phyloP scores from a whole-genome alignment of 2,329 filamentous ascomycete species.

The Tolypocladium amazonense region DNA sequence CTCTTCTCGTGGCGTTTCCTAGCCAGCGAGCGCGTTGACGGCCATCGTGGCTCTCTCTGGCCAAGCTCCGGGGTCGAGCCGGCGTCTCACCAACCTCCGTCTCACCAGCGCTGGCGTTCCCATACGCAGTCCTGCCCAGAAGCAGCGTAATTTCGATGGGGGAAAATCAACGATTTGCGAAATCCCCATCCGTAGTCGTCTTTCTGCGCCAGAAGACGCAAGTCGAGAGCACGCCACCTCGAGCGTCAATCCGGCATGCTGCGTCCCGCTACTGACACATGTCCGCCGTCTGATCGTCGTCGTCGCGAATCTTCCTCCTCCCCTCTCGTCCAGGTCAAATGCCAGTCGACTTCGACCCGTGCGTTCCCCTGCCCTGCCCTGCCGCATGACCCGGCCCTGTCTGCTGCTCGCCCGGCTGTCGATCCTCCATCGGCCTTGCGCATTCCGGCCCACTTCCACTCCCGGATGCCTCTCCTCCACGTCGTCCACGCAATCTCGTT shows the following conservation, averaged over 20 bases:
- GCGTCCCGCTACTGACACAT: neutral
- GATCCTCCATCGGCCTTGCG: neutral
- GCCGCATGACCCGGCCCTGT: neutral
- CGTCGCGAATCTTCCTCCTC: neutral
- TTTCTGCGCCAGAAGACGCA: neutral
- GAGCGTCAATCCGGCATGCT: neutral
- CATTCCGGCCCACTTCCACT: neutral
- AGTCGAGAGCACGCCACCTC: no score
- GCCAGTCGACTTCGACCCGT: neutral
- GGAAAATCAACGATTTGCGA: no score
- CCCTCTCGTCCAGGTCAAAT: neutral
- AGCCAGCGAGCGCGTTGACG: neutral
- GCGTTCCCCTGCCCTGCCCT: neutral
- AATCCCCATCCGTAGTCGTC: neutral
- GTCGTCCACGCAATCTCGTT: neutral
- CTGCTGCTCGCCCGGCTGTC: neutral
- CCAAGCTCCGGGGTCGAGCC: neutral
- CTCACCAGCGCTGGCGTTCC: neutral
- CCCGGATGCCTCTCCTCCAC: neutral
- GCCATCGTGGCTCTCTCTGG: neutral
- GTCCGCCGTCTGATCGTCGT: conserved; percentile 1
- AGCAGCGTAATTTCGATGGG: neutral
- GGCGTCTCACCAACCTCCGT: neutral
- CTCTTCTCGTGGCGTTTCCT: neutral
- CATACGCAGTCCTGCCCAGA: neutral